Evolutionary conservation across 148 eudicot species (phyloP).

Genomic region (Cornus controversa): DNA sequence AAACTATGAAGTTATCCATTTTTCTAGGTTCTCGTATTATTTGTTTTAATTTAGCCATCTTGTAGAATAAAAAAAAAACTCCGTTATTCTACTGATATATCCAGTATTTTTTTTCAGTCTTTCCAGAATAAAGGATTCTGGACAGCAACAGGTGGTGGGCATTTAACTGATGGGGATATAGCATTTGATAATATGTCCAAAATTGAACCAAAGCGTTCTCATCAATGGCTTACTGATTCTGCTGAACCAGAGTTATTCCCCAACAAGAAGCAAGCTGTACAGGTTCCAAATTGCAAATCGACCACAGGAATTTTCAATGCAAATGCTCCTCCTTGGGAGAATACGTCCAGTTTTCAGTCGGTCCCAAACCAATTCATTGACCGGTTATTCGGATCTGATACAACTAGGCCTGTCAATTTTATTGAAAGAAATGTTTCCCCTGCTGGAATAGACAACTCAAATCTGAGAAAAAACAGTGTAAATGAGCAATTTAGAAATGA

Average conservation of each 20-base stretch:
- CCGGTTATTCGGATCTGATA: constrained; percentile 29
- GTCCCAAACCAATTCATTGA: constrained; percentile 33
- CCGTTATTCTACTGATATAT: background rate
- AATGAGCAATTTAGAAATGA: constrained; percentile 25
- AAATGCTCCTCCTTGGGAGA: constrained; percentile 26
- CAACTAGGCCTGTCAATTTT: constrained; percentile 2
- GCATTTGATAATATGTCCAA: constrained; percentile 26
- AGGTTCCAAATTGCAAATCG: constrained; percentile 16
- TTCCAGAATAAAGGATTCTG: constrained; percentile 38
- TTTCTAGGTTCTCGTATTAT: background rate
- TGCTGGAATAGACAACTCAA: constrained; percentile 11
- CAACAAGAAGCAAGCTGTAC: constrained; percentile 38
- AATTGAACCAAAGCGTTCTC: constrained; percentile 28
- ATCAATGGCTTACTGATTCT: constrained; percentile 33
- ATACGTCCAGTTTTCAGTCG: constrained; percentile 21
- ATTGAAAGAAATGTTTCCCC: constrained; percentile 8
- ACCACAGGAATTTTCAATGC: constrained; percentile 19
- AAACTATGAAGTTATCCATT: no score
- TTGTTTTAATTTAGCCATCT: background rate
- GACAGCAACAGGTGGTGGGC: constrained; percentile 29
- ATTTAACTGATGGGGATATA: constrained; percentile 29
- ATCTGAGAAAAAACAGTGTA: constrained; percentile 10
- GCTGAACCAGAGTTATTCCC: constrained; percentile 37
- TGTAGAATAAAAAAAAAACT: background rate
- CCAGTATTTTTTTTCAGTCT: constrained; percentile 2